A percentile compares a stretch with the other conserved stretches of the same genome.
These are phyloP conservation scores for Aspergillus sojae DNA, from an alignment of 2,329 filamentous ascomycete species.

Conservation along the genomic window DNA sequence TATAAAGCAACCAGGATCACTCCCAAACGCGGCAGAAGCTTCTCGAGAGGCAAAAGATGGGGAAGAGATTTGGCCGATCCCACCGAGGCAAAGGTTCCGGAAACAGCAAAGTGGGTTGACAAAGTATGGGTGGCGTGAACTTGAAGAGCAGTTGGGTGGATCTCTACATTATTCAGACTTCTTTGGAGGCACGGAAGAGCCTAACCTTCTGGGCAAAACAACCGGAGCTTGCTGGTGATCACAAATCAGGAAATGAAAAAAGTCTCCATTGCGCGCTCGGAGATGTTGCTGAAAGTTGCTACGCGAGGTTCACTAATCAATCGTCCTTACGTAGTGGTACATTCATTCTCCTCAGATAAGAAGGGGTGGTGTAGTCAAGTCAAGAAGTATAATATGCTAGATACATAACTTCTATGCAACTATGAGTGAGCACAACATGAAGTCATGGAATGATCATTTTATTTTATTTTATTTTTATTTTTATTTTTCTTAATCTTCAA, in stretches of 20 bases:
- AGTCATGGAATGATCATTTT: background rate
- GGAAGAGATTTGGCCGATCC: background rate
- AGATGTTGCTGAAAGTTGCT: constrained; percentile 13
- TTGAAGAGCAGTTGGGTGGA: constrained; percentile 16
- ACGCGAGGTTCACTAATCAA: constrained; percentile 1
- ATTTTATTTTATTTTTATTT: background rate
- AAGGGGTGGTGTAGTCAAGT: too few relatives aligned
- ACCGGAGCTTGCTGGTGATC: constrained; percentile 21
- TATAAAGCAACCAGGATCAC: constrained; percentile 22
- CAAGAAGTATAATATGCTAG: too few relatives aligned
- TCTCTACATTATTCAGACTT: constrained; percentile 7
- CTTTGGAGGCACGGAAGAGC: constrained; percentile 22
- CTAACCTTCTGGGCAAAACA: constrained; percentile 29
- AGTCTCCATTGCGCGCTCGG: constrained; percentile 3
- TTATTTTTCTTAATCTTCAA: background rate
- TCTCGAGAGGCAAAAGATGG: constrained; percentile 23
- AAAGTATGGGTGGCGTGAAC: constrained; percentile 7
- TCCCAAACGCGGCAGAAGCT: constrained; percentile 26
- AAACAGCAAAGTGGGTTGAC: constrained; percentile 9
- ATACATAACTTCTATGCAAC: too few relatives aligned
- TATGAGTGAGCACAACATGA: background rate
- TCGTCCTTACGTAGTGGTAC: background rate
- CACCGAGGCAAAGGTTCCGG: background rate
- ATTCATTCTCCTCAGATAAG: too few relatives aligned
- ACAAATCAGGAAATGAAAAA: constrained; percentile 9